Base-by-base conservation (phyloP, 352 stramenopile species). In the Globisporangium carolinianum region DNA sequence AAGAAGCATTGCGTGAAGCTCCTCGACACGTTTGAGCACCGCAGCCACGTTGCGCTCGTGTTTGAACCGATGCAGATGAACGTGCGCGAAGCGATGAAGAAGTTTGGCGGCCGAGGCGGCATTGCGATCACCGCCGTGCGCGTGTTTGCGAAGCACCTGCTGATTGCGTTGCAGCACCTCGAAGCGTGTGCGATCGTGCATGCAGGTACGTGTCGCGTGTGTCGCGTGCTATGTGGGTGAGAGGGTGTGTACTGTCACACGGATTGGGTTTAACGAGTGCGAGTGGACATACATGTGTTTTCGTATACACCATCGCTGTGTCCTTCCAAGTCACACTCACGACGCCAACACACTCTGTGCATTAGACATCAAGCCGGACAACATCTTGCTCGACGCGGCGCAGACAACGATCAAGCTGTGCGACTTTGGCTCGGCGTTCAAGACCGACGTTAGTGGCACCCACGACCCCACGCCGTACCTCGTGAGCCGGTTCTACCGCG, bases 41-140 rank as follows among this genome's bases (percentile, higher is more conserved):
- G 89, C n/a, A 88, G 93, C 47, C 97, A 99, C 72, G 86, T 97
- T 11, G 85, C 96, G 6, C 86, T 99, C 51, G 91, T 98, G 5
- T 99, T 99, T 61, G 94, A 98, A 57, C 91, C 91, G 17, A 96
- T 99, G 83, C 75, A 97, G 45, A 98, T 98, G 81, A 99, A 99
- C 67, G 79, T 99, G 6, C 77, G 85, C 41, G 86, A 97, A 51
- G 86, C 85, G 11, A 91, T 96, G 76, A 93, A 92, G 58, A 96
- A 96, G 41, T 96, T 94, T 60, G 87, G 87, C 39, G 84, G 83
- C 3, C 90, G 91, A 37, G 74, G 79, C 9, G 85, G 85, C 37
- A 90, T 95, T 60, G 89, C 83, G 7, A 86, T 95, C 32, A 75
- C 87, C 43, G 86, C 84, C n/a, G 85, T 95, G 24, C 84, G 81